Conservation (phyloP, 2,329 filamentous ascomycete species). For the Neocucurbitaria cava region DNA sequence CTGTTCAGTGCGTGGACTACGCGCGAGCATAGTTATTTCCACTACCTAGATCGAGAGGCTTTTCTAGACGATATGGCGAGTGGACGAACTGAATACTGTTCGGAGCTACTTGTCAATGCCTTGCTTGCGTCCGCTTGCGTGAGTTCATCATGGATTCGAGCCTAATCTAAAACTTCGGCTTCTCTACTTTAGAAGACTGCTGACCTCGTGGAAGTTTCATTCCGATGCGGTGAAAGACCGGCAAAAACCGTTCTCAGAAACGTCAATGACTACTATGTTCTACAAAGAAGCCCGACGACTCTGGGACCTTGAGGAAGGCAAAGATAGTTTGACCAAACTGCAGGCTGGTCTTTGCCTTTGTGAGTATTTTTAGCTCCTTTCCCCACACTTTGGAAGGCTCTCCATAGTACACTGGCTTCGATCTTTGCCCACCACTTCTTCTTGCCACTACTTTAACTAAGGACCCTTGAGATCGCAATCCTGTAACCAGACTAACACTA, state of each 20-base stretch:
- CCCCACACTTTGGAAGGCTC: neutral
- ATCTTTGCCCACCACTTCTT: neutral
- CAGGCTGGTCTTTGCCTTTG: constrained; percentile 38
- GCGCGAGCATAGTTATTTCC: constrained; percentile 37
- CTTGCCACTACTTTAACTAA: neutral
- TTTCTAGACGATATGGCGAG: constrained; percentile 39
- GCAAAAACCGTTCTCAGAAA: constrained; percentile 35
- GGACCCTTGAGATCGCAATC: too few species aligned
- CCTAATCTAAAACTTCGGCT: neutral
- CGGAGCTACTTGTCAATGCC: constrained; percentile 38
- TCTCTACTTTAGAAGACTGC: neutral
- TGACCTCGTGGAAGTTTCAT: constrained; percentile 27
- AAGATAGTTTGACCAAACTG: constrained; percentile 31
- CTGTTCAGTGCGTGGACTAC: constrained; percentile 36
- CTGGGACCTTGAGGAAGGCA: constrained; percentile 34
- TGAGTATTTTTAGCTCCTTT: constrained; percentile 8
- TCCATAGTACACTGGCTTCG: neutral
- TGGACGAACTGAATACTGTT: constrained; percentile 36
- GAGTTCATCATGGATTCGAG: constrained; percentile 10
- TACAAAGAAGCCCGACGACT: constrained; percentile 38
- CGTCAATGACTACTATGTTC: constrained; percentile 31
- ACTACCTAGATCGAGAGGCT: constrained; percentile 39
- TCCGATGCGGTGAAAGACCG: constrained; percentile 34
- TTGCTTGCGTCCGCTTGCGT: constrained; percentile 41
- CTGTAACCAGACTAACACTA: neutral